Conservation (phyloP, 2,329 filamentous ascomycete species). For the Fusarium piperis region DNA sequence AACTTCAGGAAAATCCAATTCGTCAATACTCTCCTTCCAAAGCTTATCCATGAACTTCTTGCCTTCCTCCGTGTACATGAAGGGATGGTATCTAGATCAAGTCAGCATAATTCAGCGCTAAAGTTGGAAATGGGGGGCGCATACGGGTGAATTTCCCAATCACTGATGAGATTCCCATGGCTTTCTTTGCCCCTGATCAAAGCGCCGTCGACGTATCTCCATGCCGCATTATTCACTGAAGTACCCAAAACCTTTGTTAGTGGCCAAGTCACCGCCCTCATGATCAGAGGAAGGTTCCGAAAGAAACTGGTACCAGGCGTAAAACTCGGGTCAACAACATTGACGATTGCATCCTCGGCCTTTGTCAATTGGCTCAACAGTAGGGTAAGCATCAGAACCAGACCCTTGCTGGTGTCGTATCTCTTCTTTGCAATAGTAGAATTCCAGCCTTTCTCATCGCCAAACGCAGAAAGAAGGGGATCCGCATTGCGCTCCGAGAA, state of each 20-base stretch:
- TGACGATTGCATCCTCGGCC: slow-evolving; percentile 8
- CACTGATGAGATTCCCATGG: slow-evolving; percentile 10
- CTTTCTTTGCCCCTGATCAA: slow-evolving; percentile 10
- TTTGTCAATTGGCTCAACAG: not conserved
- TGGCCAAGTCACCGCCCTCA: not conserved
- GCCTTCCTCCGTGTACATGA: slow-evolving; percentile 7
- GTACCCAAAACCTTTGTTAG: slow-evolving; percentile 6
- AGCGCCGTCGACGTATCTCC: slow-evolving; percentile 13
- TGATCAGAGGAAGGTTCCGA: not conserved
- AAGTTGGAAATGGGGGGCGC: not conserved
- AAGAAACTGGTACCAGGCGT: slow-evolving; percentile 3
- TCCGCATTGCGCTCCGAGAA: not conserved
- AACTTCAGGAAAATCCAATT: not conserved
- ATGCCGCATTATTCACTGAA: slow-evolving; percentile 5
- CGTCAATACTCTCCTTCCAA: slow-evolving; percentile 16
- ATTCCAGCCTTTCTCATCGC: not conserved
- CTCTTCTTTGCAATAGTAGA: not conserved
- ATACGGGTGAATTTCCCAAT: slow-evolving; percentile 16
- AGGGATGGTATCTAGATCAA: not conserved
- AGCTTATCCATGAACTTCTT: not conserved
- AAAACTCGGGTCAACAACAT: slow-evolving; percentile 15
- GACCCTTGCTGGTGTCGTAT: slow-evolving; percentile 9
- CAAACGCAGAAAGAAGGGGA: not conserved
- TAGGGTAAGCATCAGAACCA: slow-evolving; percentile 11
- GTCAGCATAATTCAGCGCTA: not conserved